Base-by-base conservation (phyloP, 179 eudicot genomes). In the Silene coronaria region DNA sequence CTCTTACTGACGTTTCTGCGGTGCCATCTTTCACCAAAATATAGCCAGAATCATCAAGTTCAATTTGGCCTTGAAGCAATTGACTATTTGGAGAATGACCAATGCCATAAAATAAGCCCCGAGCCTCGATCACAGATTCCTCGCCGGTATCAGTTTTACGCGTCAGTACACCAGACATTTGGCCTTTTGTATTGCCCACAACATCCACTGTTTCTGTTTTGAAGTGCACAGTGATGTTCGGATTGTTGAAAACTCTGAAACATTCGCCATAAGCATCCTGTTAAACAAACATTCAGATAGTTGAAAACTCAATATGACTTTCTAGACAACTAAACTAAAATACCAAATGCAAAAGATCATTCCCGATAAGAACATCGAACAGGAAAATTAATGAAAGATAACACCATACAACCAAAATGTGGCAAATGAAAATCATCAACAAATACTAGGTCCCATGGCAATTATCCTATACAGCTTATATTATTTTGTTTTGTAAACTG, bases 191-290 rank as follows among this genome's bases (percentile, higher is more conserved):
- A 78, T 92, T 91, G 90, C 94, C 91, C 75, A 89, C 91, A 26
- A 95, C 89, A 86, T 95, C 99, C 85, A 89, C 87, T 2, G 97
- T 78, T 85, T 95, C 97, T 75, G 97, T 91, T 79, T 95, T 92
- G 97, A 84, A 95, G 91, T 95, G 99, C 81, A 92, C 95, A 24
- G 97, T 95, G 88, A 95, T 76, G 84, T 93, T 95, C 80, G 97
- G 97, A 80, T 91, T 95, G 91, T 95, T 84, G 91, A 82, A 84
- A 84, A 95, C 97, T 95, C 99, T 95, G 99, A 88, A 95, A 95
- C 95, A 92, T 92, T 87, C 99, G 97, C 97, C 95, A 95, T 89
- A 95, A 95, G 81, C 91, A 95, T 88, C 97, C 99, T 95, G 99
- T 95, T 95, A 95, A 92, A 91, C 95, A 92, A 92, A 92, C 91